Conservation (phyloP, 257 asterid genomes). For the Ehretia macrophylla region DNA sequence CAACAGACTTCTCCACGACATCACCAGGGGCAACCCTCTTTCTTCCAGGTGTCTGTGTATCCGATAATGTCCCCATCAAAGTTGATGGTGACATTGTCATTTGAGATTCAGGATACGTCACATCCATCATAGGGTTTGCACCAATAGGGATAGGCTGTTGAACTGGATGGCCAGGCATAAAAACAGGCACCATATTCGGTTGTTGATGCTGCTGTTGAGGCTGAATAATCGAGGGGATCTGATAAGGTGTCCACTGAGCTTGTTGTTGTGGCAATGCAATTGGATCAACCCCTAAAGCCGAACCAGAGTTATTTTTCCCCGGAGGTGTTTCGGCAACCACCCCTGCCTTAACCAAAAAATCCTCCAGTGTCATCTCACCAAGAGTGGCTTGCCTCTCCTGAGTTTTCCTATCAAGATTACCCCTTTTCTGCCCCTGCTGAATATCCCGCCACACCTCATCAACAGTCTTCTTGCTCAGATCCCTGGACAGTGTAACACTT, state of each 20-base stretch:
- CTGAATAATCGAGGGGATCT: constrained; percentile 36
- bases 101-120: constrained; percentile 48
- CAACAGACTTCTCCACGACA: constrained; percentile 63
- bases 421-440: constrained; percentile 55
- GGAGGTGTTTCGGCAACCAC: constrained; percentile 56
- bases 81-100: constrained; percentile 57
- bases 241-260: constrained; percentile 61
- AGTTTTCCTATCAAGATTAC: constrained; percentile 47
- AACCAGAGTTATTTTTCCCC: constrained; percentile 29
- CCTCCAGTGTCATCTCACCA: constrained; percentile 90
- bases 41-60: constrained; percentile 59
- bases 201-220: constrained; percentile 32
- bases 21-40: constrained; percentile 70
- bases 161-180: constrained; percentile 48
- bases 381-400: constrained; percentile 42
- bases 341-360: constrained; percentile 92
- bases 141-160: constrained; percentile 51
- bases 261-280: constrained; percentile 33
- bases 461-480: constrained; percentile 86
- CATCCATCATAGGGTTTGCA: constrained; percentile 48
- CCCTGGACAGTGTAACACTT: constrained; percentile 43
- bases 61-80: constrained; percentile 60
- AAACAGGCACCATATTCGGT: constrained; percentile 32
- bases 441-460: constrained; percentile 95
- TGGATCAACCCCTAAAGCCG: constrained; percentile 33